These are phyloP conservation scores for Xylaria scruposa DNA, from an alignment of 495 filamentous ascomycete species.

Conservation along the genomic window DNA sequence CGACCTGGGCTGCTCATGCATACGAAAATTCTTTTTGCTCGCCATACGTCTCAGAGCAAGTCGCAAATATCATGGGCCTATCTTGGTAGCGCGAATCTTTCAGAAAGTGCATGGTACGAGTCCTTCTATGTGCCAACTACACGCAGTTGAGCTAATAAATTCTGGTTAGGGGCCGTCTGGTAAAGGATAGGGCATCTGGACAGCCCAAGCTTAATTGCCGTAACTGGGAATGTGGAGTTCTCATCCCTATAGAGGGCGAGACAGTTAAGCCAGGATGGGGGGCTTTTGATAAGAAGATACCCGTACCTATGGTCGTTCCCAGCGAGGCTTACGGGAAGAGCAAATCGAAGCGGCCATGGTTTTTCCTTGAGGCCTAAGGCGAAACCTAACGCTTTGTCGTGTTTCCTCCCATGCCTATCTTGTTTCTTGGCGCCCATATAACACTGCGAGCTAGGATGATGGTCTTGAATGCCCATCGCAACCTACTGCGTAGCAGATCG, in stretches of 20 bases:
- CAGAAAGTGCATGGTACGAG: conserved; percentile 86
- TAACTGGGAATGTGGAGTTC: conserved; percentile 96
- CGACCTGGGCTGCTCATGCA: conserved; percentile 80
- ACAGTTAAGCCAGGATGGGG: conserved; percentile 41
- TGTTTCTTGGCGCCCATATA: background rate
- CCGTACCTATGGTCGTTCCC: conserved; percentile 69
- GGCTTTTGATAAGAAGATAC: conserved; percentile 65
- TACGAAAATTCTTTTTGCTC: conserved; percentile 81
- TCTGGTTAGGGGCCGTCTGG: conserved; percentile 68
- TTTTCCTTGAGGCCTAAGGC: conserved; percentile 35
- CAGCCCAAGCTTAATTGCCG: conserved; percentile 77
- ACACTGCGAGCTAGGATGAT: background rate
- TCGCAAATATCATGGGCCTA: conserved; percentile 71
- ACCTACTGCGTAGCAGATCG: background rate
- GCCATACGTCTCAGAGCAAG: conserved; percentile 41
- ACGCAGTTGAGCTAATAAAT: conserved; percentile 29
- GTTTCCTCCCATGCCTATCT: background rate
- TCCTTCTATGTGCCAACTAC: conserved; percentile 5
- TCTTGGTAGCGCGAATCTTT: conserved; percentile 90
- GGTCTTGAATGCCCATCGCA: conserved; percentile 1
- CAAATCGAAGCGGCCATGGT: conserved; percentile 39
- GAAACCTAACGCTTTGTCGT: background rate
- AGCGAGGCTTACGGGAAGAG: conserved; percentile 37
- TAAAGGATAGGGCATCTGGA: conserved; percentile 68
- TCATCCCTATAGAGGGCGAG: conserved; percentile 44